Evolutionary conservation across 768 basidiomycete genomes (phyloP).

Genomic region (Boletellus emodensis): DNA sequence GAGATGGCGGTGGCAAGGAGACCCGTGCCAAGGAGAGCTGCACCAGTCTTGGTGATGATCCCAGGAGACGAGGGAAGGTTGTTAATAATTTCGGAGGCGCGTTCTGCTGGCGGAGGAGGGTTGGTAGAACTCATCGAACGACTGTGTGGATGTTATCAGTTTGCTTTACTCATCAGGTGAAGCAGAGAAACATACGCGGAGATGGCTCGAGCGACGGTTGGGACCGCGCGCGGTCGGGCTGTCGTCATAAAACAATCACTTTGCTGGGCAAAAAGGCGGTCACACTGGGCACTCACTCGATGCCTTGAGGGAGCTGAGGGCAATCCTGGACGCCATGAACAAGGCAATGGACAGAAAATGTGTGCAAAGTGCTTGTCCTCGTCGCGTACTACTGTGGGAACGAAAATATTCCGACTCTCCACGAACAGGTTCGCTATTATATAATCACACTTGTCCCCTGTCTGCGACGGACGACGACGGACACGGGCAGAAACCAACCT

Average conservation of each 20-base stretch:
- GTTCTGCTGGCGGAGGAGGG: slow-evolving; percentile 75
- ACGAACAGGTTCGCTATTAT: slow-evolving; percentile 20
- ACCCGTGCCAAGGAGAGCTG: slow-evolving; percentile 87
- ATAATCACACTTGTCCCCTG: slow-evolving; percentile 7
- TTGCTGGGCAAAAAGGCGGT: not conserved
- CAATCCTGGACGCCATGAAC: slow-evolving; percentile 69
- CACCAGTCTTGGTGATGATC: slow-evolving; percentile 92
- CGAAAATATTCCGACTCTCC: slow-evolving; percentile 29
- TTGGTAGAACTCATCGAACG: slow-evolving; percentile 59
- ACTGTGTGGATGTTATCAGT: slow-evolving; percentile 34
- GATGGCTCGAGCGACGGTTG: slow-evolving; percentile 43
- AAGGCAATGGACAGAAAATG: slow-evolving; percentile 5
- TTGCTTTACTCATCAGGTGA: slow-evolving; percentile 3
- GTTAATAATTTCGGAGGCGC: slow-evolving; percentile 87
- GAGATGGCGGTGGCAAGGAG: slow-evolving; percentile 90
- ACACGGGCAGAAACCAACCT: too few relatives aligned
- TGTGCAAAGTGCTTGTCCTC: not conserved
- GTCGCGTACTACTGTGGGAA: slow-evolving; percentile 25
- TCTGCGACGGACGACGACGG: too few relatives aligned
- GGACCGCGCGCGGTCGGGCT: slow-evolving; percentile 57
- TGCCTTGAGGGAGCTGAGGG: slow-evolving; percentile 58
- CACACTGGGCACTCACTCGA: slow-evolving; percentile 41
- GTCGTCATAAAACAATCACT: slow-evolving; percentile 3
- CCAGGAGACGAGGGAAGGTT: slow-evolving; percentile 79
- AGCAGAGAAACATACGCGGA: slow-evolving; percentile 40